These are phyloP conservation scores for Tolypocladium endophyticum DNA, from an alignment of 2,329 filamentous ascomycete species.

Conservation along the genomic window DNA sequence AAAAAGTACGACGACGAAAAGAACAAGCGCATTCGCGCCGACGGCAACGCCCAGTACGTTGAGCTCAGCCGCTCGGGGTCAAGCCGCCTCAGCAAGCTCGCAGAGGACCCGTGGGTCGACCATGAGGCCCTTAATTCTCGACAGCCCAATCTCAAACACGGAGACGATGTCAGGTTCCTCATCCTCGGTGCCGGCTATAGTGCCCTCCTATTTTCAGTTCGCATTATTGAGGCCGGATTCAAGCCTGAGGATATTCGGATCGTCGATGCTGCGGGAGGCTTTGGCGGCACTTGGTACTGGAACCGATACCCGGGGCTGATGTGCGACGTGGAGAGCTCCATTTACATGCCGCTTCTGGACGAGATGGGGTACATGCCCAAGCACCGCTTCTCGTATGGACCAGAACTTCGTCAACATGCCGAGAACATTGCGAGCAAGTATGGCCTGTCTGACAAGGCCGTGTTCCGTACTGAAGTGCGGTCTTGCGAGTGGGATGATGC, in stretches of 20 bases:
- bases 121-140: constrained; percentile 17
- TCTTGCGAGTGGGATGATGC: constrained; percentile 36
- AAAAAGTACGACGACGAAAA: constrained; percentile 23
- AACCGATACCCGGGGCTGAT: constrained; percentile 38
- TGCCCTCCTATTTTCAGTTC: constrained; percentile 19
- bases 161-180: constrained; percentile 10
- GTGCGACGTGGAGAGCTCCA: constrained; percentile 50
- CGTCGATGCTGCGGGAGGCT: constrained; percentile 30
- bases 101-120: constrained; percentile 24
- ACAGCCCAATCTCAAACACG: constrained; percentile 11
- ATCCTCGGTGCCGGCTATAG: constrained; percentile 25
- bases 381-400: constrained; percentile 32
- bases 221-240: constrained; percentile 13
- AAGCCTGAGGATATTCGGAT: constrained; percentile 25
- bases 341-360: constrained; percentile 51
- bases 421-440: constrained; percentile 31
- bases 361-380: constrained; percentile 49
- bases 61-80: constrained; percentile 15
- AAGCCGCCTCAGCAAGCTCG: constrained; percentile 12
- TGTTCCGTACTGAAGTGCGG: constrained; percentile 32
- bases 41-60: constrained; percentile 21
- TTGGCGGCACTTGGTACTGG: constrained; percentile 43
- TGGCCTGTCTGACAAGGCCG: constrained; percentile 19
- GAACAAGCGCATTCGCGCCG: constrained; percentile 19
- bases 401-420: constrained; percentile 31